phyloP scores from a whole-genome alignment of 148 eudicot genomes.

The Arctostaphylos glauca region DNA sequence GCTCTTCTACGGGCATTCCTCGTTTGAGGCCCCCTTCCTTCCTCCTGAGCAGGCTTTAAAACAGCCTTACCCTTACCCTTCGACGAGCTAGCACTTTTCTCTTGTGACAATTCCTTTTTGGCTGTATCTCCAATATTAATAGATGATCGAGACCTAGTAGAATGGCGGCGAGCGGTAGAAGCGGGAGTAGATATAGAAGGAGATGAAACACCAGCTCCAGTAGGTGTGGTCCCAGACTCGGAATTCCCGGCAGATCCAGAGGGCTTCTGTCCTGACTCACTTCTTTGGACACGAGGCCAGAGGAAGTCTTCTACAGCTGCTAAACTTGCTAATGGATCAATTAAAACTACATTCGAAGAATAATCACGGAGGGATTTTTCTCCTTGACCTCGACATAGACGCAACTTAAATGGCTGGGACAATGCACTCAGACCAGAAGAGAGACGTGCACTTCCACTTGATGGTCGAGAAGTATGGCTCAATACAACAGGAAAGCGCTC shows the following conservation, averaged over 20 bases:
- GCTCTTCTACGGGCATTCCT: constrained; percentile 85
- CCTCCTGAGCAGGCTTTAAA: constrained; percentile 64
- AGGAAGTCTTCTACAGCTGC: constrained; percentile 94
- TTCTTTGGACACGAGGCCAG: constrained; percentile 92
- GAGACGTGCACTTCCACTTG: constrained; percentile 71
- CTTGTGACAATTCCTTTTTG: constrained; percentile 50
- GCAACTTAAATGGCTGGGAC: constrained; percentile 91
- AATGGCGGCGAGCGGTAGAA: constrained; percentile 61
- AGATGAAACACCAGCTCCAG: constrained; percentile 63
- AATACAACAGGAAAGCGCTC: constrained; percentile 93
- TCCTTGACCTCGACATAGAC: constrained; percentile 86
- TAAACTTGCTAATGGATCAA: constrained; percentile 97
- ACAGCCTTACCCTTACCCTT: constrained; percentile 95
- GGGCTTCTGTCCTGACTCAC: constrained; percentile 77
- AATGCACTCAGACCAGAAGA: constrained; percentile 88
- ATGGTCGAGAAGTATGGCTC: constrained; percentile 82
- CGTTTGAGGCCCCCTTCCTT: constrained; percentile 79
- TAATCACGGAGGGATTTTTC: constrained; percentile 97
- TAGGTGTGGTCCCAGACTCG: constrained; percentile 55
- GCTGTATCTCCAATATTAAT: constrained; percentile 58
- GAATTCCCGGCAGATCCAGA: constrained; percentile 61
- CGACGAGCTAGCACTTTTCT: constrained; percentile 57
- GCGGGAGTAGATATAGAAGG: constrained; percentile 69
- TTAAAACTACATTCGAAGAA: constrained; percentile 86
- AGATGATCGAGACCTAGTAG: constrained; percentile 73